Evolutionary conservation across 106 monocot species (phyloP).

Genomic region (Dendrobium huoshanense): DNA sequence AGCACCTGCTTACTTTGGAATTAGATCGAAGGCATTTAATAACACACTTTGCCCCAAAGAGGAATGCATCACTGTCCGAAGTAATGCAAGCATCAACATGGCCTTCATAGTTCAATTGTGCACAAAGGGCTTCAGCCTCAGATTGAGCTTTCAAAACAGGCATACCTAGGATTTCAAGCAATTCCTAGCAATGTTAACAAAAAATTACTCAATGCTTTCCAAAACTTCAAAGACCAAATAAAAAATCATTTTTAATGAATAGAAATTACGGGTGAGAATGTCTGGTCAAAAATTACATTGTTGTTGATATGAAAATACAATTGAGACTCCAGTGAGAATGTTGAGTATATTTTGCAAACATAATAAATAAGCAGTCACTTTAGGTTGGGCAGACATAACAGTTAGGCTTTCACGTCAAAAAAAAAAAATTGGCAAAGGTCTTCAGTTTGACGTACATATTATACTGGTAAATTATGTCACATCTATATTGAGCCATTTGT

Average conservation of each 20-base stretch:
- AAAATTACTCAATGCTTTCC: slow-evolving; percentile 6
- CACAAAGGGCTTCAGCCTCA: slow-evolving; percentile 97
- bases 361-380: background rate
- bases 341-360: background rate
- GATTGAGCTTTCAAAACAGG: slow-evolving; percentile 63
- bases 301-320: background rate
- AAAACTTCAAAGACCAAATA: background rate
- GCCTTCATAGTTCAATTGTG: slow-evolving; percentile 74
- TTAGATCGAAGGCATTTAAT: slow-evolving; percentile 74
- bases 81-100: slow-evolving; percentile 97
- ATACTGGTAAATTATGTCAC: background rate
- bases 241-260: background rate
- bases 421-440: too few relatives aligned
- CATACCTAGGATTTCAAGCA: slow-evolving; percentile 85
- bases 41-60: slow-evolving; percentile 88
- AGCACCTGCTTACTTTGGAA: slow-evolving; percentile 44
- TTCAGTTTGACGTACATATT: too few relatives aligned
- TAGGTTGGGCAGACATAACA: background rate
- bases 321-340: background rate
- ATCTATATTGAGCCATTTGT: background rate
- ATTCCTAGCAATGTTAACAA: slow-evolving; percentile 52
- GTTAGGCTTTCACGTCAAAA: too few relatives aligned
- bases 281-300: background rate
- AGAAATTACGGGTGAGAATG: background rate
- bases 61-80: slow-evolving; percentile 93